phyloP scores from a whole-genome alignment of 176 grass and related monocot genomes.

The Coix lacrymajobi region DNA sequence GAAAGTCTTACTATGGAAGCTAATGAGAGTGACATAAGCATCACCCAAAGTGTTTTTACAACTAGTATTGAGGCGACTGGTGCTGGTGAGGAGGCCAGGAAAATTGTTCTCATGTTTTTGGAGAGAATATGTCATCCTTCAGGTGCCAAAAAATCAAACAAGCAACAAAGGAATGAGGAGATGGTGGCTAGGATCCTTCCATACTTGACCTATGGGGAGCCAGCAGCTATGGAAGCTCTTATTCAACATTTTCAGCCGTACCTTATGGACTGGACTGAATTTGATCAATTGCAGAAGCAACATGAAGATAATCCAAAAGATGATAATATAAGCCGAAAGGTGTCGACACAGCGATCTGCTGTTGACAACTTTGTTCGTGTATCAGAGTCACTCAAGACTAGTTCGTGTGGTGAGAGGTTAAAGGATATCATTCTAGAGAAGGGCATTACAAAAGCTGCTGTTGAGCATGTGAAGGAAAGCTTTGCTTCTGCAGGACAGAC shows the following conservation, averaged over 20 bases:
- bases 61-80: constrained; percentile 69
- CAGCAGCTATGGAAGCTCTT: constrained; percentile 87
- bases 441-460: constrained; percentile 67
- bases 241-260: constrained; percentile 96
- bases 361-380: constrained; percentile 93
- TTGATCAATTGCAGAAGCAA: constrained; percentile 73
- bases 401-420: constrained; percentile 86
- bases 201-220: constrained; percentile 94
- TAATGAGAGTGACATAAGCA: constrained; percentile 96
- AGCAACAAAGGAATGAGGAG: constrained; percentile 97
- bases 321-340: constrained; percentile 55
- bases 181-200: constrained; percentile 99
- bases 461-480: constrained; percentile 76
- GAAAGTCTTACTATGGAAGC: constrained; percentile 97
- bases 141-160: constrained; percentile 84
- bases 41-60: constrained; percentile 77
- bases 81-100: constrained; percentile 79
- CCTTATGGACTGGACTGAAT: constrained; percentile 75
- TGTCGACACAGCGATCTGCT: constrained; percentile 66
- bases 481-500: constrained; percentile 51
- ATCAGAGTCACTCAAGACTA: constrained; percentile 97
- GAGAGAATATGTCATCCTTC: constrained; percentile 71
- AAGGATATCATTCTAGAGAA: constrained; percentile 96
- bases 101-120: constrained; percentile 98
- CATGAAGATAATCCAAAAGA: constrained; percentile 79